Evolutionary conservation across 2,329 filamentous ascomycete species (phyloP).

Genomic region (Talaromyces piceae): DNA sequence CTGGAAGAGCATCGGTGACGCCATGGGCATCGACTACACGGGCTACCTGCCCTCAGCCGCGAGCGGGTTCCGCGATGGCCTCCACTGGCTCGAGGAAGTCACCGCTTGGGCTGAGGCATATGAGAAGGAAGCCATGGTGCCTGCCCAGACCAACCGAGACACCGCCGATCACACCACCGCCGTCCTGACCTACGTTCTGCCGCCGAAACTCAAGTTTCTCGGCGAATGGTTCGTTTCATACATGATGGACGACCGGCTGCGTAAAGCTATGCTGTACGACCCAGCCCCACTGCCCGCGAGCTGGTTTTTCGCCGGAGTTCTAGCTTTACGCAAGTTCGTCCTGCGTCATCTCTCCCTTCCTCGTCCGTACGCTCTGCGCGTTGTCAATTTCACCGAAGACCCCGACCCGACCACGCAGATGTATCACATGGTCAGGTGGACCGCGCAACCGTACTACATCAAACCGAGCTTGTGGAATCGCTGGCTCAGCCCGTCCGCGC

Average conservation of each 20-base stretch:
- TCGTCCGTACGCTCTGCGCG: constrained; percentile 39
- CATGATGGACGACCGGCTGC: constrained; percentile 57
- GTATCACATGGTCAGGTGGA: constrained; percentile 44
- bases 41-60: constrained; percentile 10
- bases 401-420: constrained; percentile 51
- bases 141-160: constrained; percentile 41
- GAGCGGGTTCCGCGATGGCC: constrained; percentile 43
- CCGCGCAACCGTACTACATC: constrained; percentile 60
- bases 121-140: constrained; percentile 54
- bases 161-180: constrained; percentile 54
- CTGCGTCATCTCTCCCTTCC: constrained; percentile 56
- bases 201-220: constrained; percentile 37
- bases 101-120: constrained; percentile 48
- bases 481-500: constrained; percentile 51
- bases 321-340: constrained; percentile 48
- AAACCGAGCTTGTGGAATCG: constrained; percentile 53
- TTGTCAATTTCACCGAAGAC: constrained; percentile 34
- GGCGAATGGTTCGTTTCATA: constrained; percentile 48
- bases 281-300: constrained; percentile 28
- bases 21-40: constrained; percentile 54
- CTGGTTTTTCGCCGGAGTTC: constrained; percentile 38
- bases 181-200: constrained; percentile 53
- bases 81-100: constrained; percentile 48
- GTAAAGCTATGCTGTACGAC: constrained; percentile 57
- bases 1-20: constrained; percentile 65